phyloP scores from a whole-genome alignment of 2,329 filamentous ascomycete species.

The Cercospora sesami region DNA sequence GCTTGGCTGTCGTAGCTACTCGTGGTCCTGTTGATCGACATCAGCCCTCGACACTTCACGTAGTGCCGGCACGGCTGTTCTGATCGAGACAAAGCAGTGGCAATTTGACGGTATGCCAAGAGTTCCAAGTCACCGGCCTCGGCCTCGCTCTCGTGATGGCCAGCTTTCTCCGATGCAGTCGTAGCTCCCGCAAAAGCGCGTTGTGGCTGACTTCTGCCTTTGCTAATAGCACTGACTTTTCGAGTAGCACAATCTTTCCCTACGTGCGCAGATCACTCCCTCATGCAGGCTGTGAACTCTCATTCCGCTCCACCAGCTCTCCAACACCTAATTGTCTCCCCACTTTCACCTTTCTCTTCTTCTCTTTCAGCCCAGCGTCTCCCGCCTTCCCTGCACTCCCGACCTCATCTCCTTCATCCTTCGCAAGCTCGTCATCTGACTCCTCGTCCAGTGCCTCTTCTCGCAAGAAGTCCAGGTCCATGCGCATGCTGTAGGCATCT shows the following conservation, averaged over 20 bases:
- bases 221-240: background rate
- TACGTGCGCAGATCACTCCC: background rate
- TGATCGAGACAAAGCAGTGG: background rate
- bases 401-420: conserved; percentile 43
- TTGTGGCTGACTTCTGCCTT: background rate
- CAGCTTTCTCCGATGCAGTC: background rate
- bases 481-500: conserved; percentile 91
- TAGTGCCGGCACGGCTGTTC: no score
- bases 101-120: background rate
- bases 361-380: conserved; percentile 43
- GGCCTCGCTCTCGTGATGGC: background rate
- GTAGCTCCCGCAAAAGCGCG: background rate
- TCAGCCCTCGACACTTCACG: background rate
- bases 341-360: conserved; percentile 81
- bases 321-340: conserved; percentile 75
- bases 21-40: background rate
- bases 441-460: conserved; percentile 55
- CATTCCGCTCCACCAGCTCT: conserved; percentile 63
- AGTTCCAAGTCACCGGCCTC: background rate
- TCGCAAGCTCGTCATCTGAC: conserved; percentile 41
- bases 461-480: conserved; percentile 67
- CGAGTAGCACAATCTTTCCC: background rate
- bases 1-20: background rate
- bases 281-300: conserved; percentile 19
- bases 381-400: conserved; percentile 18